Conservation (phyloP, 768 basidiomycete species). For the Plicaturopsis crispa region DNA sequence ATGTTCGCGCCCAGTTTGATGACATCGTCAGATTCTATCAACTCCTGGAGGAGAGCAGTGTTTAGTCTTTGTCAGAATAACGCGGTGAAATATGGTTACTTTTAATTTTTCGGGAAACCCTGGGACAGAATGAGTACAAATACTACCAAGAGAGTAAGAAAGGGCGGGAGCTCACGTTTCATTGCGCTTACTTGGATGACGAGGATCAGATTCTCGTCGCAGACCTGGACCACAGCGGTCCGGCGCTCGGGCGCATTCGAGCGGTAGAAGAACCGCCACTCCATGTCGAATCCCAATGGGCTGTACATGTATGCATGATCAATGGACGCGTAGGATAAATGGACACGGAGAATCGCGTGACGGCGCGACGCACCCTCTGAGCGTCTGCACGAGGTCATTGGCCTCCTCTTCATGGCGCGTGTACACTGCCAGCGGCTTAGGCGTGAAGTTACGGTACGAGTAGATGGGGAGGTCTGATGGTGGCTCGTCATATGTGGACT, state of each 20-base stretch:
- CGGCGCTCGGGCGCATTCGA: conserved; percentile 23
- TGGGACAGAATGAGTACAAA: conserved; percentile 9
- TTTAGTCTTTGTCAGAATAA: too few species aligned
- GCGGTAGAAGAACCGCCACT: conserved; percentile 34
- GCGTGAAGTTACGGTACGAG: not conserved
- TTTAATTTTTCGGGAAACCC: conserved; percentile 36
- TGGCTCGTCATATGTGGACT: too few species aligned
- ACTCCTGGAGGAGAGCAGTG: conserved; percentile 20
- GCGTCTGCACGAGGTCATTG: conserved; percentile 25
- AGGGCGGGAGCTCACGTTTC: conserved; percentile 24
- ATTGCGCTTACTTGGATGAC: conserved; percentile 42
- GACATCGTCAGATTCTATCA: conserved; percentile 33
- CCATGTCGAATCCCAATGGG: conserved; percentile 44
- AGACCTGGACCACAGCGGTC: conserved; percentile 39
- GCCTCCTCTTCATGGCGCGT: conserved; percentile 32
- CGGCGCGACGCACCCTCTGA: conserved; percentile 33
- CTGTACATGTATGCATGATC: conserved; percentile 14
- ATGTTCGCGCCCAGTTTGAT: conserved; percentile 44
- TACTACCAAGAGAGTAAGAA: not conserved
- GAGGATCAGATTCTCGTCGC: conserved; percentile 33
- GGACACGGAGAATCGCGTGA: too few species aligned
- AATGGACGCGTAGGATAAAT: not conserved
- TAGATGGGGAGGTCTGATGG: not conserved
- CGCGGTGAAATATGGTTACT: conserved; percentile 20
- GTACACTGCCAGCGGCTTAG: conserved; percentile 28